phyloP scores from a whole-genome alignment of 768 basidiomycete genomes.

The Pleurotus tuoliensis region DNA sequence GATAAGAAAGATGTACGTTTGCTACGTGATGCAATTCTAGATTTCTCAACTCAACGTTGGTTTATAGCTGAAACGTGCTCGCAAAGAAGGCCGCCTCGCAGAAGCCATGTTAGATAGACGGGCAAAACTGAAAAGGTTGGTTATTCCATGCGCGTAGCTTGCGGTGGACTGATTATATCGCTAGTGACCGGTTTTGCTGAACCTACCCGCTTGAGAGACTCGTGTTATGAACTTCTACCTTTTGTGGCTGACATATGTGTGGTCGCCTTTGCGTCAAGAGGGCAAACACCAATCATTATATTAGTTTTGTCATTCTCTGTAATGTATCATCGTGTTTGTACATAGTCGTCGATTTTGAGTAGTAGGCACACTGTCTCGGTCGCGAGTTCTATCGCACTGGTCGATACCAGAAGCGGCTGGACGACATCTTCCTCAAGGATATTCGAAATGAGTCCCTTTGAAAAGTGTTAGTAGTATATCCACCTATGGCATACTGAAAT shows the following conservation, averaged over 20 bases:
- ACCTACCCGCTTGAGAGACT: background rate
- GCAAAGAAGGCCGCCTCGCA: slow-evolving; percentile 75
- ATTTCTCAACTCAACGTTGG: slow-evolving; percentile 2
- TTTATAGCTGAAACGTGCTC: slow-evolving; percentile 68
- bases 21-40: background rate
- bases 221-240: background rate
- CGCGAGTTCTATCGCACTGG: slow-evolving; percentile 90
- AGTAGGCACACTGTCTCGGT: slow-evolving; percentile 98
- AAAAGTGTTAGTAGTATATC: background rate
- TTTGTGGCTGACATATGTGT: no score
- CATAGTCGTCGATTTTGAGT: slow-evolving; percentile 94
- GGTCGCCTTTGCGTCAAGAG: no score
- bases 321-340: slow-evolving; percentile 59
- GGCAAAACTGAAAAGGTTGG: slow-evolving; percentile 78
- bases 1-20: slow-evolving; percentile 70
- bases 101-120: slow-evolving; percentile 79
- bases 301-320: slow-evolving; percentile 1
- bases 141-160: background rate
- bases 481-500: background rate
- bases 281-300: background rate
- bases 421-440: slow-evolving; percentile 97
- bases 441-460: slow-evolving; percentile 91
- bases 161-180: background rate
- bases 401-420: slow-evolving; percentile 91
- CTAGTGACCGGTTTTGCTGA: slow-evolving; percentile 52